Conservation (phyloP, 2,329 filamentous ascomycete genomes). For the Apiospora arundinis region DNA sequence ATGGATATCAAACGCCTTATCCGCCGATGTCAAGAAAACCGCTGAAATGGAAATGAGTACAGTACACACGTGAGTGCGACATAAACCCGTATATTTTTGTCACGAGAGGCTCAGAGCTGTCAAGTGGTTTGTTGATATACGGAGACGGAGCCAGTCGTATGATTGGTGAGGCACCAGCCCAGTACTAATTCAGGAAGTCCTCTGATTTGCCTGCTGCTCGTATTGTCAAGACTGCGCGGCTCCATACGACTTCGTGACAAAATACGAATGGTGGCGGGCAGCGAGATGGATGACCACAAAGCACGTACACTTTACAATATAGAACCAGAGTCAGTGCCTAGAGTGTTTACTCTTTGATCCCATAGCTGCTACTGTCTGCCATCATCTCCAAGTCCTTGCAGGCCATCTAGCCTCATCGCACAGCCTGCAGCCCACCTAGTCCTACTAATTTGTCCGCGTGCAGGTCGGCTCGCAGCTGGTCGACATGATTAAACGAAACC, state of each 20-base stretch:
- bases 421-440: background rate
- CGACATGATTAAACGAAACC: background rate
- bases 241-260: background rate
- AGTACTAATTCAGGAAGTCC: background rate
- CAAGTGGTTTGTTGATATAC: background rate
- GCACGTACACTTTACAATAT: background rate
- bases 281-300: background rate
- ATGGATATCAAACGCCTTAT: background rate
- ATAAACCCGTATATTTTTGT: background rate
- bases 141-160: slow-evolving; percentile 2
- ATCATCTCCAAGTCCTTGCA: background rate
- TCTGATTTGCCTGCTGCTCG: background rate
- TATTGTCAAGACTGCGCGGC: background rate
- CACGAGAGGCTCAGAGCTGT: background rate
- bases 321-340: background rate
- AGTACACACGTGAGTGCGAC: background rate
- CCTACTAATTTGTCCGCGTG: background rate
- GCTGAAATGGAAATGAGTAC: background rate
- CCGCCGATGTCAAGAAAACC: background rate
- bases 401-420: background rate
- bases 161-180: background rate
- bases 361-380: background rate
- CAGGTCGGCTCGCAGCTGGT: background rate
- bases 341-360: background rate
- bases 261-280: background rate